A percentile compares a stretch with the other conserved stretches of the same genome.
These are phyloP conservation scores for Trichomonascus vanleenenianus DNA, from an alignment of 805 yeast genomes.

Conservation along the genomic window DNA sequence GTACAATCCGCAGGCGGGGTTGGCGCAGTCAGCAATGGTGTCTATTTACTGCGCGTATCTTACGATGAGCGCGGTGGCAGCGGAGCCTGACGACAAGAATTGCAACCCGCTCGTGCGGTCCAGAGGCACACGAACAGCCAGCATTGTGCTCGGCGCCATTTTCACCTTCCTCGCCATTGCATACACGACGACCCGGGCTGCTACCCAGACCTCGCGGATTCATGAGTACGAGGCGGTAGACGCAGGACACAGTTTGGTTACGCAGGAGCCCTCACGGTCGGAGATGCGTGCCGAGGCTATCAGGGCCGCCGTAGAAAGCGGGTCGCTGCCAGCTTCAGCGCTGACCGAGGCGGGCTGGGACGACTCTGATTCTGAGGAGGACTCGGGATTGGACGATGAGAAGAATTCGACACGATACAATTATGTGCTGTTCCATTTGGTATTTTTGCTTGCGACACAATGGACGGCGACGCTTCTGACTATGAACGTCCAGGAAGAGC, in stretches of 20 bases:
- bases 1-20: constrained; percentile 87
- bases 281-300: constrained; percentile 84
- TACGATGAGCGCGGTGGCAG: constrained; percentile 84
- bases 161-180: constrained; percentile 95
- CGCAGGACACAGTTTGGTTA: constrained; percentile 30
- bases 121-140: constrained; percentile 80
- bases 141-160: constrained; percentile 81
- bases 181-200: constrained; percentile 95
- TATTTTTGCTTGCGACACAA: constrained; percentile 92
- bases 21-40: constrained; percentile 96
- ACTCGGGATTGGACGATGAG: constrained; percentile 49
- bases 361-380: constrained; percentile 34
- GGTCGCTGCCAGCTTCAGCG: constrained; percentile 90
- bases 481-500: constrained; percentile 79
- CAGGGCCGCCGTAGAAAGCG: constrained; percentile 92
- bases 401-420: constrained; percentile 63
- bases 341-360: constrained; percentile 63
- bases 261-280: constrained; percentile 50
- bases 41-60: constrained; percentile 87
- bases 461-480: constrained; percentile 92
- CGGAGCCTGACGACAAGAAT: constrained; percentile 89
- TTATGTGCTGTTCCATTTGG: constrained; percentile 80
- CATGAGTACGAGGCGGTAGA: constrained; percentile 40
- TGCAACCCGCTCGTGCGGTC: constrained; percentile 92
- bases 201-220: constrained; percentile 61